Percentiles rank a stretch among this genome's conserved stretches.
phyloP scores from a whole-genome alignment of 2,329 filamentous ascomycete species.

The Epichloe aotearoae region DNA sequence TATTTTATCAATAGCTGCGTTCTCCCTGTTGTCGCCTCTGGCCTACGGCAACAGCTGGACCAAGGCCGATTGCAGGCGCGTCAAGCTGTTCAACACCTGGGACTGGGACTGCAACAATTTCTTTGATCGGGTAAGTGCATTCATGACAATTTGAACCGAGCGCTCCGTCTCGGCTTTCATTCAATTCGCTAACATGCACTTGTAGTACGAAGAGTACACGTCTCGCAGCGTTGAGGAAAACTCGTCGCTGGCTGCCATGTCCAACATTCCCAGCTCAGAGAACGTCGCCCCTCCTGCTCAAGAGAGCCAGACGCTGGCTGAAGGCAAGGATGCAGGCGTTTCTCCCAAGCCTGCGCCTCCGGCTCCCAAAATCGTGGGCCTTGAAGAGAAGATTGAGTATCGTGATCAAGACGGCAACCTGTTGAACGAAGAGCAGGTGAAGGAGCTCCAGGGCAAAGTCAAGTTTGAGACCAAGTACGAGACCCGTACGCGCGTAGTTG shows the following conservation, averaged over 20 bases:
- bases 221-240: slow-evolving; percentile 7
- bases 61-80: slow-evolving; percentile 67
- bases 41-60: slow-evolving; percentile 94
- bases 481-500: slow-evolving; percentile 77
- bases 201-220: slow-evolving; percentile 7
- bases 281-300: slow-evolving; percentile 5
- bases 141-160: neutral
- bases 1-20: slow-evolving; percentile 58
- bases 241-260: slow-evolving; percentile 17
- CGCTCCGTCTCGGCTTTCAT: too few species aligned
- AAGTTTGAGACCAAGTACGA: slow-evolving; percentile 93
- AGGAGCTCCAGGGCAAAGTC: slow-evolving; percentile 77
- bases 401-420: slow-evolving; percentile 70
- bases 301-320: neutral
- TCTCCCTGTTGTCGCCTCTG: slow-evolving; percentile 75
- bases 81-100: slow-evolving; percentile 83
- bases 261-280: slow-evolving; percentile 15
- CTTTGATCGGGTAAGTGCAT: slow-evolving; percentile 61
- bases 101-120: slow-evolving; percentile 98
- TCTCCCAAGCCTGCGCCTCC: slow-evolving; percentile 38
- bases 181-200: slow-evolving; percentile 7
- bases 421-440: slow-evolving; percentile 70
- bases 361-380: slow-evolving; percentile 33
- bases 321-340: slow-evolving; percentile 17
- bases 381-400: slow-evolving; percentile 83